Evolutionary conservation across 371 early-diverging fungal genomes (phyloP), one percentile per base, ranked within the genome.

Genomic region (Basidiobolus meristosporus): DNA sequence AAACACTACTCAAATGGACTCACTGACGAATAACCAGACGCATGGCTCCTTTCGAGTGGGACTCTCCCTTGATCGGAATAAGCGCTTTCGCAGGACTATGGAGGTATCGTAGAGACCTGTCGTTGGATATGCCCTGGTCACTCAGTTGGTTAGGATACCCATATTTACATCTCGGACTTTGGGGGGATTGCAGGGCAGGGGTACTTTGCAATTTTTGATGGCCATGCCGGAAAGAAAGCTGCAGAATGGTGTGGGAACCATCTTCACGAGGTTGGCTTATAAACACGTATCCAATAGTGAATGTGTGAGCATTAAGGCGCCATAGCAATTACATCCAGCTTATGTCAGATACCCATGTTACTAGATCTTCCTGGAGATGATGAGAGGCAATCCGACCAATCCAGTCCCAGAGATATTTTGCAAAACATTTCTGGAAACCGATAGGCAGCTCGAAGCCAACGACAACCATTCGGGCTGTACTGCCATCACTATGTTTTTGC

Each of bases 241-340:
- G 97, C 97, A 12, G 89, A 91, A 46, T 92, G 84, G 85, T 95
- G 93, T 55, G 96, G 93, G n/a, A 59, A 62, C n/a, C 69, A 93
- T 51, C 69, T 95, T 48, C 88, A 89, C 48, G 65, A 73, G 59
- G 83, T 83, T 62, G 32, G 23, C n/a, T n/a, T n/a, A n/a, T n/a
- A n/a, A n/a, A n/a, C n/a, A n/a, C n/a, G n/a, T n/a, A n/a, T n/a
- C n/a, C n/a, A n/a, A n/a, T n/a, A n/a, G n/a, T n/a, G n/a, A n/a
- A n/a, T n/a, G n/a, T n/a, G n/a, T n/a, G n/a, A n/a, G n/a, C n/a
- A n/a, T n/a, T n/a, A n/a, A n/a, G n/a, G n/a, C n/a, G n/a, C n/a
- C n/a, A n/a, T n/a, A n/a, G n/a, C n/a, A n/a, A n/a, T n/a, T n/a
- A n/a, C n/a, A n/a, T n/a, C n/a, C n/a, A n/a, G n/a, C n/a, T n/a